phyloP scores from a whole-genome alignment of 1,139 yeast genomes.

The Pichia sp. region DNA sequence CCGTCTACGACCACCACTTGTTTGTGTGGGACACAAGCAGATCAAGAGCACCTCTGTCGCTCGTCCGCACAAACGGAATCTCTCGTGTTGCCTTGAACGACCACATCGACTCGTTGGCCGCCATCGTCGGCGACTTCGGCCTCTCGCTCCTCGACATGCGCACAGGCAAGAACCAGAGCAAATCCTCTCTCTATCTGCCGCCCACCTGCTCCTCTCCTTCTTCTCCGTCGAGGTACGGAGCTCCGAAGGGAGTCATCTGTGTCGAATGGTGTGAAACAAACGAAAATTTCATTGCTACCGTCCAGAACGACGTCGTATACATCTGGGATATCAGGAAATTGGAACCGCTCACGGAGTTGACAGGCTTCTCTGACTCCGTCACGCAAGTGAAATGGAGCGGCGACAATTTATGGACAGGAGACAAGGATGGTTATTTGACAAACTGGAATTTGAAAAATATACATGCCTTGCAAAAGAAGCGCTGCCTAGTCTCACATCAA shows the following conservation, averaged over 20 bases:
- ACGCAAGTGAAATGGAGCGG: conserved; percentile 56
- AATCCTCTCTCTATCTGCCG: conserved; percentile 8
- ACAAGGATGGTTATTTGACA: conserved; percentile 65
- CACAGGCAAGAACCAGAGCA: conserved; percentile 22
- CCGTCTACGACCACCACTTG: conserved; percentile 58
- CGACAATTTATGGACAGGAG: conserved; percentile 52
- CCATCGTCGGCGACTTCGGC: conserved; percentile 67
- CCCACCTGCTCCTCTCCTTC: neutral
- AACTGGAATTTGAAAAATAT: conserved; percentile 56
- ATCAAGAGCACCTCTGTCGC: conserved; percentile 49
- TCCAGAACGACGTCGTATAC: conserved; percentile 45
- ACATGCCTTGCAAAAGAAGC: neutral
- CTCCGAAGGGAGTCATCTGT: conserved; percentile 33
- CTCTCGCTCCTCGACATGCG: conserved; percentile 66
- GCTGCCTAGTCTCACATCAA: neutral
- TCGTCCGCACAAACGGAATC: conserved; percentile 50
- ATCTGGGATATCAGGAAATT: conserved; percentile 74
- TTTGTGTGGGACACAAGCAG: conserved; percentile 68
- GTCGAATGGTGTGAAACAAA: conserved; percentile 64
- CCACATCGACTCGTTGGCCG: conserved; percentile 47
- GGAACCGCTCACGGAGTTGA: conserved; percentile 47
- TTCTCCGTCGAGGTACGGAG: conserved; percentile 4
- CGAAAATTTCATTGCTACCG: conserved; percentile 58
- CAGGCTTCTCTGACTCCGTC: conserved; percentile 54
- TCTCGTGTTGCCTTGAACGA: conserved; percentile 49